phyloP scores from a whole-genome alignment of 805 yeast genomes.

The Candida ficus region DNA sequence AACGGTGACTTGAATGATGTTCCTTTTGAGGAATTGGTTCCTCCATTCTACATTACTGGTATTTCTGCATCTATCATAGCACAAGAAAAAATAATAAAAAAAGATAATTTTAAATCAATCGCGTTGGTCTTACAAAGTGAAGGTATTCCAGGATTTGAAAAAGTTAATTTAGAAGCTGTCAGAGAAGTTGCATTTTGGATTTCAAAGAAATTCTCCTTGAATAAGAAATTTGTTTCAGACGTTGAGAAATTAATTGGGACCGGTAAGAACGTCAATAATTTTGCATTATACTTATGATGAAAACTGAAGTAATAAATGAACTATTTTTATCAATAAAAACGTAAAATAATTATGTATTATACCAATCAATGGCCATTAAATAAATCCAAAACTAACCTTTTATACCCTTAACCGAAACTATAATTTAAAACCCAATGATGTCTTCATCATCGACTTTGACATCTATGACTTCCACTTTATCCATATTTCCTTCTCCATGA shows the following conservation, averaged over 20 bases:
- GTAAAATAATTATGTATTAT: background rate
- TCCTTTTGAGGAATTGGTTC: conserved; percentile 31
- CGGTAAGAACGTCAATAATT: conserved; percentile 21
- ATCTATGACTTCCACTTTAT: conserved; percentile 21
- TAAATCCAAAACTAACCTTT: background rate
- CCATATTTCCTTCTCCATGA: conserved; percentile 13
- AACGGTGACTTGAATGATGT: conserved; percentile 3
- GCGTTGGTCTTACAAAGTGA: conserved; percentile 43
- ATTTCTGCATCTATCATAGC: conserved; percentile 42
- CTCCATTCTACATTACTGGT: conserved; percentile 62
- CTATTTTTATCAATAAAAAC: too few species aligned
- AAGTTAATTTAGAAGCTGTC: conserved; percentile 36
- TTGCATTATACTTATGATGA: conserved; percentile 20
- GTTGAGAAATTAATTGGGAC: conserved; percentile 8
- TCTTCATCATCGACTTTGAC: conserved; percentile 20
- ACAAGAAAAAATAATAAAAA: conserved; percentile 14
- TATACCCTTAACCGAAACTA: background rate
- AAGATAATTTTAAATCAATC: conserved; percentile 8
- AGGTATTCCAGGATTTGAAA: conserved; percentile 59
- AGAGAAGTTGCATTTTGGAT: conserved; percentile 11
- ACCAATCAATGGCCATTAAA: too few species aligned
- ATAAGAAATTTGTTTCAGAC: conserved; percentile 6
- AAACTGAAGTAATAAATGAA: too few species aligned
- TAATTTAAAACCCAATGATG: background rate
- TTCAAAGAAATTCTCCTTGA: conserved; percentile 3